These are phyloP conservation scores for Leersia perrieri DNA, from an alignment of 176 grass and related monocot genomes.

Conservation along the genomic window DNA sequence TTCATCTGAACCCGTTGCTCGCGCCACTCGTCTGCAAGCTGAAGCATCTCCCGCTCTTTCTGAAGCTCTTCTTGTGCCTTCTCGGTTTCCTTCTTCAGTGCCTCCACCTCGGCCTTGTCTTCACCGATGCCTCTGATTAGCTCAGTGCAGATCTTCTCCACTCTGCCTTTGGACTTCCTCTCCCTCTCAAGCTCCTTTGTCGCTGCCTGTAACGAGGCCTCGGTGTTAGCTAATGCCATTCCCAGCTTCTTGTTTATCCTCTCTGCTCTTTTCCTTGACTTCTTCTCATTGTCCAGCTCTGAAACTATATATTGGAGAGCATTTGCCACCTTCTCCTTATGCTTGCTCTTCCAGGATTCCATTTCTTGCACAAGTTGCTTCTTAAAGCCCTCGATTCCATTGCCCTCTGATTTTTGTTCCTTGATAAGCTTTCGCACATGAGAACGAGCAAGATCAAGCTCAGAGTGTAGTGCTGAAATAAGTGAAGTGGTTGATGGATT, in stretches of 20 bases:
- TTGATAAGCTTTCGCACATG: constrained; percentile 53
- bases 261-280: constrained; percentile 70
- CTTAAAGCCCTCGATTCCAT: neutral
- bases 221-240: constrained; percentile 35
- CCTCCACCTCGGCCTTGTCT: constrained; percentile 61
- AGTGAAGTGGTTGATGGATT: constrained; percentile 62
- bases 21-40: constrained; percentile 76
- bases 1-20: constrained; percentile 97
- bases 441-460: constrained; percentile 52
- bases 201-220: constrained; percentile 45
- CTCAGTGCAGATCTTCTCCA: constrained; percentile 66
- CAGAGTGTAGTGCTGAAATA: constrained; percentile 53
- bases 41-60: constrained; percentile 90
- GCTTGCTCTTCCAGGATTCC: constrained; percentile 55
- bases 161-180: constrained; percentile 56
- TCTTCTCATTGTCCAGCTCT: constrained; percentile 63
- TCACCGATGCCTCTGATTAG: constrained; percentile 59
- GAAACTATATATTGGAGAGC: constrained; percentile 42
- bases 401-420: constrained; percentile 33
- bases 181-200: constrained; percentile 62
- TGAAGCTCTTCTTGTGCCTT: constrained; percentile 64
- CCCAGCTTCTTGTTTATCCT: constrained; percentile 60
- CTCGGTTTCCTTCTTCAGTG: constrained; percentile 57
- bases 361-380: constrained; percentile 41
- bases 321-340: constrained; percentile 57